Base-by-base conservation (phyloP, 148 eudicot species). In the Cornus kousa region DNA sequence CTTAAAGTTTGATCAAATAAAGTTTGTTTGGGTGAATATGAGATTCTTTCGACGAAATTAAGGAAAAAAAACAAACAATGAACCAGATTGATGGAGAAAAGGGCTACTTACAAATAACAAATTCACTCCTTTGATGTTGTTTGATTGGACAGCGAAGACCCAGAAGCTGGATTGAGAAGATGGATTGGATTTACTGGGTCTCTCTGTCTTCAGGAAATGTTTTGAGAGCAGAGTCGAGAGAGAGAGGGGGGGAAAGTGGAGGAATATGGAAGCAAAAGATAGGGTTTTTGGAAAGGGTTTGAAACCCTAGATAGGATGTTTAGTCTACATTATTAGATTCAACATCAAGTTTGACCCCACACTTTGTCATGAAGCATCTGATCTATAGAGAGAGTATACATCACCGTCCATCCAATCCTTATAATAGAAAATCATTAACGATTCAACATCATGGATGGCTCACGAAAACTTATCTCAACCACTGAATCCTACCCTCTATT, bases 251-350 rank as follows among this genome's bases (percentile, higher is more conserved):
- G 7, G 77, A 28, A 28, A 28, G 28, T 28, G 28, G 28, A 4
- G 37, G 37, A 2, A 35, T 35, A 1, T 35, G 37, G 6, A 37
- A 46, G 73, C 5, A 73, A 65, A 55, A 70, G 55, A 70, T 50
- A 68, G 75, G 70, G 71, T 60, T 77, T 77, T 74, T 53, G 59
- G 83, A 71, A 72, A 75, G 50, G 64, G 73, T 62, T 65, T 20
- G 87, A 78, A 84, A 81, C 87, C 87, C 87, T 84, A 70, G 73
- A 70, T n/a, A 9, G 31, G 24, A 40, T 8, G 73, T 70, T 70
- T 3, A 35, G 46, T 69, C 28, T 28, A 28, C n/a, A n/a, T 69
- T 69, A 69, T 35, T 69, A 14, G 48, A 35, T 16, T 69, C 50
- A 69, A 33, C 9, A 37, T 69, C 46, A n/a, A 7, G 14, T 5